Base-by-base conservation (phyloP, 768 basidiomycete species). In the Auricularia sp. region DNA sequence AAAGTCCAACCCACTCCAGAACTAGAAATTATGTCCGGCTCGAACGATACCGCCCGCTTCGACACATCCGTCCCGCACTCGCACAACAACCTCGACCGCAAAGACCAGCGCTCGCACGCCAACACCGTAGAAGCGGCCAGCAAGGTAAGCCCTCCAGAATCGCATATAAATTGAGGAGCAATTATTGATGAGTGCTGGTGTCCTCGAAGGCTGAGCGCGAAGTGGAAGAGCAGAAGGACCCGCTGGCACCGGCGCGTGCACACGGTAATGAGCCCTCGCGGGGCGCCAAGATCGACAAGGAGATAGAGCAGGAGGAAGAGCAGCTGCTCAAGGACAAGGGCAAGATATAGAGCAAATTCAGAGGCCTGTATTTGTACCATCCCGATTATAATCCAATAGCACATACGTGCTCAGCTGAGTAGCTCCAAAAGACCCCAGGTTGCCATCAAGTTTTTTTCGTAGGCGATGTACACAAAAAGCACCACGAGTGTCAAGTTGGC, bases 181-280 rank as follows among this genome's bases (percentile, higher is more conserved):
- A 29, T 29, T 29, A 29, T 29, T 29, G 29, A 29, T 29, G 29
- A 29, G 29, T 29, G 29, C 29, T 29, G 29, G 29, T 29, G 29
- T 29, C 29, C 29, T 29, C 29, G 10, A 8, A 68, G 23, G 74
- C 75, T 16, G 66, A 44, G 43, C 7, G 62, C 51, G 67, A 61
- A 62, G 42, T 39, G 68, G 4, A 70, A 76, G 51, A 77, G 77
- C 10, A 70, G 75, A 71, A 72, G 0, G 78, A 84, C 64, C 84
- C 84, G 12, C 70, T 81, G 34, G 77, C 76, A 56, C 81, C 81
- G 10, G 84, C 83, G 1, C 72, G 71, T n/a, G 70, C 75, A 16
- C 84, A 86, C 62, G 83, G 84, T 0, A 79, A 86, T 67, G 74
- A 85, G 66, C 84, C 85, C 0, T 84, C 83, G 0, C 73, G 78